These are phyloP conservation scores for Lavandula angustifolia DNA, from an alignment of 257 asterid genomes.

Conservation along the genomic window DNA sequence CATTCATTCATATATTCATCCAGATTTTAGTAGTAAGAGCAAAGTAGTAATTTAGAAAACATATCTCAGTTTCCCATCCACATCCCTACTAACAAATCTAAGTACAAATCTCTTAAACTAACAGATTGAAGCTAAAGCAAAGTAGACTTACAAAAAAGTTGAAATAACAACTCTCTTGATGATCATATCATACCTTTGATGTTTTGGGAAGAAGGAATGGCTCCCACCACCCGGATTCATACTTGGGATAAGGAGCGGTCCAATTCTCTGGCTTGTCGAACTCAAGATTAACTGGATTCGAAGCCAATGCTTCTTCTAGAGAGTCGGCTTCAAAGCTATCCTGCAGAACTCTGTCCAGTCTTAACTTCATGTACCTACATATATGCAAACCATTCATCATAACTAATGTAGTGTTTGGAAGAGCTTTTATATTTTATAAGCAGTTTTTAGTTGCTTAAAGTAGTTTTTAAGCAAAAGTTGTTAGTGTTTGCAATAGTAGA, in stretches of 20 bases:
- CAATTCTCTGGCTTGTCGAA: conserved; percentile 80
- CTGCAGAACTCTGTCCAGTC: conserved; percentile 84
- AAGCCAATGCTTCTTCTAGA: conserved; percentile 81
- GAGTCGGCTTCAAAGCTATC: conserved; percentile 72
- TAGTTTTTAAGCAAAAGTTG: too few species aligned
- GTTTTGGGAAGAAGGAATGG: conserved; percentile 63
- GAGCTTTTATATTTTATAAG: too few species aligned
- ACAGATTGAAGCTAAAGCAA: conserved; percentile 31
- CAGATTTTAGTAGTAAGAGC: background rate
- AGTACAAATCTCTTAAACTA: conserved; percentile 35
- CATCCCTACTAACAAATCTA: conserved; percentile 32
- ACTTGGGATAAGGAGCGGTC: conserved; percentile 91
- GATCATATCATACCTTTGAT: conserved; percentile 47
- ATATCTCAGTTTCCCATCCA: conserved; percentile 26
- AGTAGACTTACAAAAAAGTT: conserved; percentile 30
- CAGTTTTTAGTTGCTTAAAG: too few species aligned
- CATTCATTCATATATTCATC: conserved; percentile 9
- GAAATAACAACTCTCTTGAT: conserved; percentile 31
- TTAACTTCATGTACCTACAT: conserved; percentile 81
- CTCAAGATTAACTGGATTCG: conserved; percentile 55
- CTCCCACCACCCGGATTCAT: conserved; percentile 90
- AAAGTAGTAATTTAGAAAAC: too few species aligned
- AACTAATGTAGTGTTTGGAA: too few species aligned
- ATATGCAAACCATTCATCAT: conserved; percentile 5
- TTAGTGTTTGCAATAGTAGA: too few species aligned